Conservation (phyloP, 768 basidiomycete species). For the Asterophora parasitica region DNA sequence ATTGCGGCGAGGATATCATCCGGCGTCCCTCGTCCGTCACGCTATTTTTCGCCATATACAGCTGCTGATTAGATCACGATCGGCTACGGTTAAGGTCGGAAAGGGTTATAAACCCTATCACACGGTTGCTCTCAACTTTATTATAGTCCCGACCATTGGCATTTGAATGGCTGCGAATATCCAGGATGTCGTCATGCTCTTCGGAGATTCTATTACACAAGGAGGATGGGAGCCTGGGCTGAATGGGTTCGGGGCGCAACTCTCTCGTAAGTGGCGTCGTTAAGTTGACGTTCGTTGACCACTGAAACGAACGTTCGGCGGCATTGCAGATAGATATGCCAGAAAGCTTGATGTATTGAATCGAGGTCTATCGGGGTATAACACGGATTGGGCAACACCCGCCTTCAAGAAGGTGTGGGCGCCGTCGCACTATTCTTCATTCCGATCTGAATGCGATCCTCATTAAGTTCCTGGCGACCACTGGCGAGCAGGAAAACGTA, state of each 20-base stretch:
- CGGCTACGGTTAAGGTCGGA: too few species aligned
- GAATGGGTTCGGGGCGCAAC: constrained; percentile 61
- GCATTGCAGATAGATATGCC: constrained; percentile 58
- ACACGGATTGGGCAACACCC: constrained; percentile 80
- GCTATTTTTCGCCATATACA: too few species aligned
- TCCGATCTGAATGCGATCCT: background rate
- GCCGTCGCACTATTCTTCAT: background rate
- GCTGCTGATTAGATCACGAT: too few species aligned
- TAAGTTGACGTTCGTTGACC: background rate
- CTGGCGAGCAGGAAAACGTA: constrained; percentile 37
- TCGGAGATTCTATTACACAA: constrained; percentile 84
- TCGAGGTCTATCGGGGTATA: constrained; percentile 81
- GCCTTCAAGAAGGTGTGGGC: constrained; percentile 65
- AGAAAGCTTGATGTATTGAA: constrained; percentile 85
- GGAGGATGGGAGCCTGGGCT: constrained; percentile 47
- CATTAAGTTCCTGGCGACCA: constrained; percentile 54
- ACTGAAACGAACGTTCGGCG: background rate
- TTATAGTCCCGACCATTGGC: background rate
- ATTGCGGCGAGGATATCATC: too few species aligned
- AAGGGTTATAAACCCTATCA: too few species aligned
- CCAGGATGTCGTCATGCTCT: constrained; percentile 66
- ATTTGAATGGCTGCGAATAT: constrained; percentile 48
- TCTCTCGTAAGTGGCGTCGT: constrained; percentile 48
- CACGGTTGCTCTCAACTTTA: too few species aligned
- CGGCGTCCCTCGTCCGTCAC: too few species aligned